Percentiles rank a stretch among this genome's conserved stretches.
Evolutionary conservation across 2,329 filamentous ascomycete species (phyloP).

Genomic region (Trichophyton mentagrophytes): DNA sequence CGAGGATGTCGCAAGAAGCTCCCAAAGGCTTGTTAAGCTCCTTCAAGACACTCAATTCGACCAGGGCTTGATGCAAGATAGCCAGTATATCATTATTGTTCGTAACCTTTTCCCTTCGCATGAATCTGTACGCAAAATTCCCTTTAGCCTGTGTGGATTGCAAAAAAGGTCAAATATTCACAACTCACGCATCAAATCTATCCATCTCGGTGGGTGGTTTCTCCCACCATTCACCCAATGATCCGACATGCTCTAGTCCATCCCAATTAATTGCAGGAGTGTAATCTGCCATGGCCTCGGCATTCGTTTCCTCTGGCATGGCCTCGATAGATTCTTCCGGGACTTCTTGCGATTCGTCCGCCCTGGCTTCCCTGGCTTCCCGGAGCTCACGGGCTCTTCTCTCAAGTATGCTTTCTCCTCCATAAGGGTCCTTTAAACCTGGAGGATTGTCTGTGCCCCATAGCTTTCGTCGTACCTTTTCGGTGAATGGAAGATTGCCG

Average conservation of each 20-base stretch:
- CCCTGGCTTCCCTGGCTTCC: background rate
- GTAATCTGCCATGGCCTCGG: slow-evolving; percentile 25
- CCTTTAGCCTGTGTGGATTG: background rate
- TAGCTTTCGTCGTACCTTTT: slow-evolving; percentile 36
- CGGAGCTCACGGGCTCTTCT: slow-evolving; percentile 16
- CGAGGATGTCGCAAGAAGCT: slow-evolving; percentile 23
- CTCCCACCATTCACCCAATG: slow-evolving; percentile 31
- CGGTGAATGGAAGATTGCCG: slow-evolving; percentile 27
- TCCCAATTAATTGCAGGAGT: slow-evolving; percentile 39
- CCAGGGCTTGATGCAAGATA: slow-evolving; percentile 43
- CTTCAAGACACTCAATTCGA: slow-evolving; percentile 43
- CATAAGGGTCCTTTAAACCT: slow-evolving; percentile 38
- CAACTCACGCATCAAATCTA: slow-evolving; percentile 31
- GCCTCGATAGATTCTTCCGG: slow-evolving; percentile 1
- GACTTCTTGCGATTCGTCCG: slow-evolving; percentile 9
- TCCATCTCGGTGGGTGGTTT: slow-evolving; percentile 26
- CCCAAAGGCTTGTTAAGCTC: slow-evolving; percentile 29
- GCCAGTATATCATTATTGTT: slow-evolving; percentile 26
- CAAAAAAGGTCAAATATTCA: background rate
- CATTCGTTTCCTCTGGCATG: background rate
- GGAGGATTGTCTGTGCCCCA: slow-evolving; percentile 41
- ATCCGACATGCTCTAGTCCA: slow-evolving; percentile 43
- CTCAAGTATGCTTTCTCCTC: slow-evolving; percentile 25
- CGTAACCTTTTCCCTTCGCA: slow-evolving; percentile 24
- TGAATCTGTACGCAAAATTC: slow-evolving; percentile 20